Evolutionary conservation across 257 asterid species (phyloP).

Genomic region (Solanum appendiculatum): DNA sequence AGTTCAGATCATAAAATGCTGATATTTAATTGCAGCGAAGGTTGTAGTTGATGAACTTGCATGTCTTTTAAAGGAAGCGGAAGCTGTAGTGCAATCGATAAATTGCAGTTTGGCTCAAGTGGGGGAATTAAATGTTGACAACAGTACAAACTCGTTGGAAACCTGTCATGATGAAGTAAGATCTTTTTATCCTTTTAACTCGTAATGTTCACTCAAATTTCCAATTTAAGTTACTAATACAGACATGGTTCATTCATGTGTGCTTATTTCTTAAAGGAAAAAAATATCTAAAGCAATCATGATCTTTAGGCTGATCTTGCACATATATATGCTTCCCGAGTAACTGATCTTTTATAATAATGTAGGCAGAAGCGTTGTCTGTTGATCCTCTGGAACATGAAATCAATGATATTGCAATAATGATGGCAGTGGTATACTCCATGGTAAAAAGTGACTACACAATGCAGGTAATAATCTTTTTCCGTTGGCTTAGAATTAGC

Average conservation of each 20-base stretch:
- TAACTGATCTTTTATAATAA: not conserved
- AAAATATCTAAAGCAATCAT: not conserved
- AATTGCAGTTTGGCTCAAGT: constrained; percentile 4
- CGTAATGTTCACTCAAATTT: not conserved
- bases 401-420: constrained; percentile 38
- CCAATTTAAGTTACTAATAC: not conserved
- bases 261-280: not conserved
- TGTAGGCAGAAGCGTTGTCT: constrained; percentile 22
- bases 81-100: constrained; percentile 22
- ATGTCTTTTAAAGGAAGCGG: constrained; percentile 43
- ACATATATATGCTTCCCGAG: not conserved
- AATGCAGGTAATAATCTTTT: constrained; percentile 61
- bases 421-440: constrained; percentile 52
- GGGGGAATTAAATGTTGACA: constrained; percentile 21
- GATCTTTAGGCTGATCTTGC: not conserved
- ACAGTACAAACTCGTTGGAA: constrained; percentile 8
- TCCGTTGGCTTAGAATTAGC: not conserved
- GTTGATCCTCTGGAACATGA: constrained; percentile 25
- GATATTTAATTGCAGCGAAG: constrained; percentile 34
- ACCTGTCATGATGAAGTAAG: constrained; percentile 20
- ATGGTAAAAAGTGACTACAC: constrained; percentile 69
- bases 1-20: not conserved
- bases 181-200: not conserved
- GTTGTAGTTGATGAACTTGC: constrained; percentile 41
- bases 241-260: not conserved